Evolutionary conservation across 495 filamentous ascomycete genomes (phyloP), one percentile per base, ranked within the genome.

Genomic region (Eremomyces bilateralis): DNA sequence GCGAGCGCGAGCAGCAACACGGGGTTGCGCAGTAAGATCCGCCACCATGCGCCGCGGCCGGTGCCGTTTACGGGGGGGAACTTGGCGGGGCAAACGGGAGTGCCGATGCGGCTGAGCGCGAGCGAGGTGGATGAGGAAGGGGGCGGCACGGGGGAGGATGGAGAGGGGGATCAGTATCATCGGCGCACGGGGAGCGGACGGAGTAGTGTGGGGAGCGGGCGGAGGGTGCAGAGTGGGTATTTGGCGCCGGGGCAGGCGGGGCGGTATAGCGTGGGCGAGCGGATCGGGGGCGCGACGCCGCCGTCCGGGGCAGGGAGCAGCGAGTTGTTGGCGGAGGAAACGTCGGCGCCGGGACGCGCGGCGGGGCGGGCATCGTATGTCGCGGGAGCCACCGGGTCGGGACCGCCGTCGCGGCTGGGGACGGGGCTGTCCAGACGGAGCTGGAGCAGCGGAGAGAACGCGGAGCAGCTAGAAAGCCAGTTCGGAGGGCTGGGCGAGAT

Each of bases 61-160:
- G 63, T 72, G 1, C 62, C 72, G 10, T 69, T 75, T 10, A 20
- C 20, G 4, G 33, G 16, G 12, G 33, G 16, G 17, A 35, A 20
- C 16, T 4, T 35, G 20, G 20, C 33, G 8, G 33, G 33, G 11
- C 8, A 8, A 13, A 8, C 8, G 0, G 79, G 71, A 19, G 82
- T 95, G 21, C 90, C 90, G 1, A 71, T 91, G 41, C 72, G 88
- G 29, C 59, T 99, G 37, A 92, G 80, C 54, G 90, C 90, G 4
- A 91, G 75, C 44, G 88, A 99, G 51, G 76, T 95, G 3, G 83
- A 84, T 33, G 83, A 84, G 42, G 71, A 69, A 24, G 71, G 68
- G 30, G 74, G 78, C 12, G 75, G 80, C 22, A 8, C 24, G 24
- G 24, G 13, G 8, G 24, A 27, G 13, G 24, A 27, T 27, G 13